phyloP scores from a whole-genome alignment of 2,329 filamentous ascomycete genomes.

The Botrytis porri region DNA sequence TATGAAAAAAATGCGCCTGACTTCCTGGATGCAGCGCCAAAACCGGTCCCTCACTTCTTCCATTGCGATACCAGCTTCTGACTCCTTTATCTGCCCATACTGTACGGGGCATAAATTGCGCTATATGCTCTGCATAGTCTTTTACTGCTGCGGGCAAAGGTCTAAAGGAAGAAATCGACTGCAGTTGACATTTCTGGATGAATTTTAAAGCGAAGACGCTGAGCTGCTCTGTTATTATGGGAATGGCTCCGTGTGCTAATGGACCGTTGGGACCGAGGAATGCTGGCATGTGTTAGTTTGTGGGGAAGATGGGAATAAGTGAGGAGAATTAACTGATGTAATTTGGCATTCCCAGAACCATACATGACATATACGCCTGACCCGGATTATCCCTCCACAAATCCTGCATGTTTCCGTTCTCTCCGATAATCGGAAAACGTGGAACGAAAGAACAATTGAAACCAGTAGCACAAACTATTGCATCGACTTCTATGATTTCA shows the following conservation, averaged over 20 bases:
- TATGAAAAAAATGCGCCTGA: slow-evolving; percentile 24
- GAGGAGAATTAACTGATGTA: slow-evolving; percentile 23
- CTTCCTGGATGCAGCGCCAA: slow-evolving; percentile 27
- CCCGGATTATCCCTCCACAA: slow-evolving; percentile 35
- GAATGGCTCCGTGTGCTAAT: slow-evolving; percentile 36
- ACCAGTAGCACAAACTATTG: slow-evolving; percentile 41
- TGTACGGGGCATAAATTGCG: slow-evolving; percentile 34
- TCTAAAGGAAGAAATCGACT: slow-evolving; percentile 44
- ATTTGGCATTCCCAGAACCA: slow-evolving; percentile 32
- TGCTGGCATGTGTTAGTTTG: slow-evolving; percentile 16
- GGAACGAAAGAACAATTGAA: slow-evolving; percentile 36
- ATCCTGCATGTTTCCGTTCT: slow-evolving; percentile 23
- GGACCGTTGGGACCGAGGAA: slow-evolving; percentile 37
- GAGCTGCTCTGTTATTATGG: slow-evolving; percentile 46
- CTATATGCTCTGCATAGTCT: slow-evolving; percentile 37
- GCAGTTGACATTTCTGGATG: slow-evolving; percentile 43
- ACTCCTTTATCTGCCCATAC: slow-evolving; percentile 22
- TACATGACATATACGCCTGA: slow-evolving; percentile 38
- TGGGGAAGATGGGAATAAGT: too few species aligned
- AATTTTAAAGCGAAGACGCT: slow-evolving; percentile 50
- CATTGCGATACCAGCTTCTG: slow-evolving; percentile 33
- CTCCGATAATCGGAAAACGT: slow-evolving; percentile 31
- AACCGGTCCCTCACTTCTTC: slow-evolving; percentile 21
- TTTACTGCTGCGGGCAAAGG: slow-evolving; percentile 40
- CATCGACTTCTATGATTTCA: slow-evolving; percentile 37